Percentiles rank a stretch among this genome's conserved stretches.
Evolutionary conservation across 108 stramenopile genomes (phyloP).

Genomic region (Skeletonema menzelii): DNA sequence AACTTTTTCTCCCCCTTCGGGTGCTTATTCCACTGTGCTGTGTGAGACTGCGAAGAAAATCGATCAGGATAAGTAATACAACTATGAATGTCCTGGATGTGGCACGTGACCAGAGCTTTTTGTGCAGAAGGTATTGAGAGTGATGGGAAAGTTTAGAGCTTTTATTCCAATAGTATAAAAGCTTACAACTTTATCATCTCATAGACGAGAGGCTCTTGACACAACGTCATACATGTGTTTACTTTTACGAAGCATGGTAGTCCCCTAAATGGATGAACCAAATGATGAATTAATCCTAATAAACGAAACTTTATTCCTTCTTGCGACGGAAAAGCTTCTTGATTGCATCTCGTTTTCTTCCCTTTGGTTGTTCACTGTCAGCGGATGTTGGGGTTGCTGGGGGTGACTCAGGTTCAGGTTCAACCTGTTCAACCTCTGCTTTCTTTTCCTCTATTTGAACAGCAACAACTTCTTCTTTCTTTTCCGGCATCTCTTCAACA

Average conservation of each 20-base stretch:
- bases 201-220: no score
- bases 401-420: not conserved
- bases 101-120: no score
- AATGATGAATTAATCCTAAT: not conserved
- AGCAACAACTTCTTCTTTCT: not conserved
- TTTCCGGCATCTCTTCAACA: not conserved
- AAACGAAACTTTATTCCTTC: not conserved
- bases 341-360: conserved; percentile 23
- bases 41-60: no score
- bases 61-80: no score
- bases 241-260: not conserved
- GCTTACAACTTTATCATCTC: no score
- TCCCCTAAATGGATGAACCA: not conserved
- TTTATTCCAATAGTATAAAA: no score
- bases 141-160: no score
- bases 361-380: not conserved
- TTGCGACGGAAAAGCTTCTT: conserved; percentile 23
- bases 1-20: no score
- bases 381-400: not conserved
- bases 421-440: not conserved
- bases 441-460: not conserved
- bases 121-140: no score
- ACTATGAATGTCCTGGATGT: no score
- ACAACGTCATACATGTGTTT: not conserved
- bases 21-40: no score